Evolutionary conservation across 345 rosid species (phyloP).

Genomic region (Jatropha curcas): DNA sequence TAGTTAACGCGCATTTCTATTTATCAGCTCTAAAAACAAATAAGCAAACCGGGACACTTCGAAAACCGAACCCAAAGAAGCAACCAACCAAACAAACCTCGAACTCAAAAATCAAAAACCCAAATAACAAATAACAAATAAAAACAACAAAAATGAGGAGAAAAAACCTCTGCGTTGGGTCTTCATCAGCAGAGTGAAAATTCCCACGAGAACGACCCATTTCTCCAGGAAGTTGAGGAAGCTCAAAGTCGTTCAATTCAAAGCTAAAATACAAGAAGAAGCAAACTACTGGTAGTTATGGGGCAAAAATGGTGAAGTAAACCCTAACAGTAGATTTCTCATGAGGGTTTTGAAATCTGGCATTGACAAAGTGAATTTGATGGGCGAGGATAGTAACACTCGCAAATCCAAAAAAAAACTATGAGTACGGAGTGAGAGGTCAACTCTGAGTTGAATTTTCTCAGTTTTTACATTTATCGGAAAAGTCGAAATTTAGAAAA

Average conservation of each 20-base stretch:
- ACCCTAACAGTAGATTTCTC: conserved; percentile 9
- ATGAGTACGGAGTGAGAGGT: not conserved
- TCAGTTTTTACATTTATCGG: not conserved
- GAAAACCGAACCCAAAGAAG: not conserved
- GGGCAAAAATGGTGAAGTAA: not conserved
- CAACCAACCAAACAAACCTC: not conserved
- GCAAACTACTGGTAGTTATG: not conserved
- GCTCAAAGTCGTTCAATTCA: not conserved
- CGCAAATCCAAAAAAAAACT: too few species aligned
- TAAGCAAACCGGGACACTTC: not conserved
- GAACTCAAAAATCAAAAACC: not conserved
- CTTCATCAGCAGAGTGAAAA: conserved; percentile 79
- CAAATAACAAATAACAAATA: not conserved
- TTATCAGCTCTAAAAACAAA: not conserved
- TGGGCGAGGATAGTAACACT: not conserved
- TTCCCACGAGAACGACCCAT: conserved; percentile 99
- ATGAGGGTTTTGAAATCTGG: not conserved
- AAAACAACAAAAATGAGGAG: conserved; percentile 1
- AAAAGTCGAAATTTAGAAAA: too few species aligned
- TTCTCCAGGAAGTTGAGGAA: too few species aligned
- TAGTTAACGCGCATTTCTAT: not conserved
- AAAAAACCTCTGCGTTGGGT: conserved; percentile 84
- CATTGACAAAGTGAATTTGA: not conserved
- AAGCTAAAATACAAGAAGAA: not conserved
- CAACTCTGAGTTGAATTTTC: not conserved